These are phyloP conservation scores for Umbelopsis ramanniana DNA, from an alignment of 192 early-diverging fungal genomes.

Conservation along the genomic window DNA sequence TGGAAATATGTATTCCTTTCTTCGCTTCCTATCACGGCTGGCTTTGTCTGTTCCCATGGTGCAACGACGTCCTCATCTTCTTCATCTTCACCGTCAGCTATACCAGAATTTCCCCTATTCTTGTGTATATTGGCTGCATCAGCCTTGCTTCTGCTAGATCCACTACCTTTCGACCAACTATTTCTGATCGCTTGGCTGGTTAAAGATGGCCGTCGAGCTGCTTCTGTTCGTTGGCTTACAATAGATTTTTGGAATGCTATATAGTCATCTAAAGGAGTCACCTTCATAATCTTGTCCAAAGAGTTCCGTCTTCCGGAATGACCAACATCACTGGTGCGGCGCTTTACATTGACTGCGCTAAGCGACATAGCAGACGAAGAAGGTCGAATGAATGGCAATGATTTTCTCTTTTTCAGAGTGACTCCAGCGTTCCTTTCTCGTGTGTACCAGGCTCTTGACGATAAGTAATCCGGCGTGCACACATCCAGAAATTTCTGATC, in stretches of 20 bases:
- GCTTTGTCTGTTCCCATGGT: background rate
- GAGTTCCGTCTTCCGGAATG: background rate
- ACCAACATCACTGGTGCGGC: constrained; percentile 8
- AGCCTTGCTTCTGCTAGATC: background rate
- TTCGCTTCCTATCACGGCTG: background rate
- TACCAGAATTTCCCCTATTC: background rate
- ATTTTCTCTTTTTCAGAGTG: constrained; percentile 9
- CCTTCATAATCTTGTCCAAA: background rate
- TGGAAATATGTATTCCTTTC: background rate
- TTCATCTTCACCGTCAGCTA: too few relatives aligned
- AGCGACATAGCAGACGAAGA: background rate
- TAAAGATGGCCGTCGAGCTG: background rate
- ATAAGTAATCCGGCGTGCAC: constrained; percentile 39
- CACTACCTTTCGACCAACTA: background rate
- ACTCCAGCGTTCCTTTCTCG: constrained; percentile 10
- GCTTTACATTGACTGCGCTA: background rate
- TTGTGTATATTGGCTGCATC: background rate
- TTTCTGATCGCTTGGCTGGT: constrained; percentile 11
- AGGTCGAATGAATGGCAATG: background rate
- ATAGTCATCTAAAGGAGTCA: background rate
- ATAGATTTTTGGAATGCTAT: constrained; percentile 3
- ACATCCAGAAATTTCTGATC: constrained; percentile 41
- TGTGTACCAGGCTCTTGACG: constrained; percentile 36
- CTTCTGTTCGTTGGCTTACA: background rate
- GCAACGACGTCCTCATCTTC: background rate